Base-by-base conservation (phyloP, 2,329 filamentous ascomycete species). In the Diplodia sapinea region DNA sequence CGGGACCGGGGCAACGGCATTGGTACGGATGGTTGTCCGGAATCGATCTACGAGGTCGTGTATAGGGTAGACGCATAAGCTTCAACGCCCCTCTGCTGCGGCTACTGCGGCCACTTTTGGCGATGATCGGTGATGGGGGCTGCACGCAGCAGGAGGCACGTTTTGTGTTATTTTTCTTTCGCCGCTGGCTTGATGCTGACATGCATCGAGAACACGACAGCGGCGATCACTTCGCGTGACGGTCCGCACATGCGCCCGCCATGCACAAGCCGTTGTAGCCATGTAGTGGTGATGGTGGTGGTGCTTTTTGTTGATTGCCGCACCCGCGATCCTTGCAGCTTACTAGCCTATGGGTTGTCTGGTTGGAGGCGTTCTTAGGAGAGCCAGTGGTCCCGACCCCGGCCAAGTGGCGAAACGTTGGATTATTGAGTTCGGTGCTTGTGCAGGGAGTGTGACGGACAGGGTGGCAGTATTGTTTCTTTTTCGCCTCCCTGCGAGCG, bases 371-470 rank as follows among this genome's bases (percentile, higher is more conserved):
- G 43, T 47, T 47, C 17, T 47, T 47, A 47, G 43, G 17, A 36
- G 40, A 47, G 40, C 40, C 40, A 47, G 40, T n/a, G 40, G 43
- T 20, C 43, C 43, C 43, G 43, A 43, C 40, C 40, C 40, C 40
- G 17, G 17, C 15, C 7, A 20, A 2, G 43, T 47, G 43, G 43
- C 43, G 43, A 47, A 47, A 47, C n/a, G 43, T 20, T 47, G 43
- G 36, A 47, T 47, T 47, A 47, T 47, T 47, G 43, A 47, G 43
- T 47, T 47, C 43, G 20, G 43, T 43, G 40, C 40, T 43, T 43
- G 40, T 43, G 40, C 40, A 43, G 40, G 15, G 17, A 43, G 40
- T 43, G 40, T 43, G 40, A 43, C 40, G 17, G 40, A 43, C 40
- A 43, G 40, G 40, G 40, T 8, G 13, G 40, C 40, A 17, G 3